A percentile compares a stretch with the other conserved stretches of the same genome.
These are phyloP conservation scores for Chaetomiaceae sp. DNA, from an alignment of 2,329 filamentous ascomycete species.

Conservation along the genomic window DNA sequence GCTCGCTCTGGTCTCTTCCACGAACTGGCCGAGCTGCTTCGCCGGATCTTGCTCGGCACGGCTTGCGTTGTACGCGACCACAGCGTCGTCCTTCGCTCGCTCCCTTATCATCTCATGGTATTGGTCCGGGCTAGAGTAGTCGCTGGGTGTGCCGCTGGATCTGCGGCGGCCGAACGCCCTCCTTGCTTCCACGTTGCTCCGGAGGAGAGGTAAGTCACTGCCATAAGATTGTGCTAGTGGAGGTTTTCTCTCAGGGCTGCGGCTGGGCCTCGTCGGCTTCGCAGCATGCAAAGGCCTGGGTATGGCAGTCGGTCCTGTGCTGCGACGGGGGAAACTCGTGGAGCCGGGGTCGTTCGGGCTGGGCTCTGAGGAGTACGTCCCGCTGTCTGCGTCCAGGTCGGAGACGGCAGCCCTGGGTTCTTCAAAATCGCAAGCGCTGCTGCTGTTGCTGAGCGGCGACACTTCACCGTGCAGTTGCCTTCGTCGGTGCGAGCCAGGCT, in stretches of 20 bases:
- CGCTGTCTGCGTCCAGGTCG: conserved; percentile 9
- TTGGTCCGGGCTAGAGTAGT: background rate
- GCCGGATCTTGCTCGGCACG: background rate
- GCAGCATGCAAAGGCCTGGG: conserved; percentile 2
- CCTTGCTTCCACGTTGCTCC: background rate
- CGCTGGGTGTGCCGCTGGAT: background rate
- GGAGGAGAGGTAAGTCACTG: background rate
- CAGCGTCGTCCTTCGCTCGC: background rate
- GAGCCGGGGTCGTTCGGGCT: background rate
- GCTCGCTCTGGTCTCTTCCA: background rate
- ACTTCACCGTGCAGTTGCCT: conserved; percentile 9
- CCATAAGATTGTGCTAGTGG: background rate
- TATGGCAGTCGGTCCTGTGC: background rate
- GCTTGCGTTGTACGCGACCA: background rate
- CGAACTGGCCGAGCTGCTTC: background rate
- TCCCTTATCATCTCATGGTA: conserved; percentile 4
- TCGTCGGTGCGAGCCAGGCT: background rate
- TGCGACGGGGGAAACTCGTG: background rate
- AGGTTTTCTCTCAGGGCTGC: background rate
- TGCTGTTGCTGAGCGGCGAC: conserved; percentile 17
- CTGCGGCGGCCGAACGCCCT: background rate
- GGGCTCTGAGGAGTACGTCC: conserved; percentile 2
- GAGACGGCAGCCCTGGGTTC: conserved; percentile 16
- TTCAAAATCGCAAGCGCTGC: conserved; percentile 16
- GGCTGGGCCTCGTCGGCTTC: background rate